phyloP scores from a whole-genome alignment of 2,329 filamentous ascomycete genomes.

The Phaeosphaeriaceae sp. region DNA sequence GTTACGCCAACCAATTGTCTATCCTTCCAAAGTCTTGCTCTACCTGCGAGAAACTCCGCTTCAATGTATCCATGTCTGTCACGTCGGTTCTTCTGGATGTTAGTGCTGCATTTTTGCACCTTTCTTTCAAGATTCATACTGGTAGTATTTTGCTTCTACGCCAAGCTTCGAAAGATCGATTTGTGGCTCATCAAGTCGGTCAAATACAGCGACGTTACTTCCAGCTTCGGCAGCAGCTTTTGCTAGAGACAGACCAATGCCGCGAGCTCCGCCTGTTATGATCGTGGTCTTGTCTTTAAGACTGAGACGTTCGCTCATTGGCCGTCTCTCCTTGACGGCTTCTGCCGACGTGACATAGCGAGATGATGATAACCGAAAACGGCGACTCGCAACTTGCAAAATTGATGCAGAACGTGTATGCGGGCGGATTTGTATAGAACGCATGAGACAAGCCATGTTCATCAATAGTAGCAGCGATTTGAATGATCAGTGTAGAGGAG shows the following conservation, averaged over 20 bases:
- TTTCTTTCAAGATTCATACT: not conserved
- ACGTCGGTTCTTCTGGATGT: constrained; percentile 1
- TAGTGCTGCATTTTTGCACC: not conserved
- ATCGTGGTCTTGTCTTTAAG: constrained; percentile 4
- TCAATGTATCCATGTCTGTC: constrained; percentile 1
- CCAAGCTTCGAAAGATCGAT: constrained; percentile 2
- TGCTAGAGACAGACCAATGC: constrained; percentile 3
- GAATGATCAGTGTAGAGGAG: not conserved
- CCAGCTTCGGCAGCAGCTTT: constrained; percentile 4
- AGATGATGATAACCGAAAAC: not conserved
- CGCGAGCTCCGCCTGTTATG: constrained; percentile 10
- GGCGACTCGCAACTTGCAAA: not conserved
- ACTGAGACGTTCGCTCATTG: not conserved
- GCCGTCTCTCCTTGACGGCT: not conserved
- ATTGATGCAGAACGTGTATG: not conserved
- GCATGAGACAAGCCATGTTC: not conserved
- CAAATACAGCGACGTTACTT: constrained; percentile 6
- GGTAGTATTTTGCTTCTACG: not conserved
- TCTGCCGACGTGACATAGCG: not conserved
- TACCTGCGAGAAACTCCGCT: constrained; percentile 1
- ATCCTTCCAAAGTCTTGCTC: not conserved
- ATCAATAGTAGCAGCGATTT: not conserved
- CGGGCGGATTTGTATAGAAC: not conserved
- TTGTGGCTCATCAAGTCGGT: constrained; percentile 4
- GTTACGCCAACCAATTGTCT: not conserved